phyloP scores from a whole-genome alignment of 1,284 basidiomycete genomes.

The Ceratobasidium papillatum region DNA sequence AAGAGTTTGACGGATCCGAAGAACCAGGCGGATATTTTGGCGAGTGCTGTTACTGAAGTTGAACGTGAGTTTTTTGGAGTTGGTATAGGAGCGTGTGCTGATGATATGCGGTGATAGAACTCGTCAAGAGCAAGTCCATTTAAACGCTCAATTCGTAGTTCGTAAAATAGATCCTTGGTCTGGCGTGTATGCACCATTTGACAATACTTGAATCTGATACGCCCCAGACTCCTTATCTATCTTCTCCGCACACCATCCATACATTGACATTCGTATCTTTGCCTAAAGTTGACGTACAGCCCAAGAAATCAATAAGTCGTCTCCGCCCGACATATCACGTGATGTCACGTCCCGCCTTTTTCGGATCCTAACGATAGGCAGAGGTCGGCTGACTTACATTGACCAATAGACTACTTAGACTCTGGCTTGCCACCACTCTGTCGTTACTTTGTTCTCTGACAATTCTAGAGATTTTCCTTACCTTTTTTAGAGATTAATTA shows the following conservation, averaged over 20 bases:
- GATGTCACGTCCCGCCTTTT: conserved; percentile 2
- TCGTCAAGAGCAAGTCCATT: conserved; percentile 76
- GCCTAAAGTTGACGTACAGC: neutral
- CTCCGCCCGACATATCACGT: conserved; percentile 23
- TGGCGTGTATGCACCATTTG: conserved; percentile 21
- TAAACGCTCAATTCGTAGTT: conserved; percentile 47
- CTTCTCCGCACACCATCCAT: neutral
- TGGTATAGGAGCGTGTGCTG: neutral
- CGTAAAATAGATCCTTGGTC: conserved; percentile 34
- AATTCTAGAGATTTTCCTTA: neutral
- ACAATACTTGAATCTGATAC: conserved; percentile 7
- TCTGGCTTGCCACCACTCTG: conserved; percentile 17
- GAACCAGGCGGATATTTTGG: conserved; percentile 90
- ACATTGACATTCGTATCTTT: neutral
- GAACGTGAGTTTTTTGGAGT: conserved; percentile 88
- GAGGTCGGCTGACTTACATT: conserved; percentile 26
- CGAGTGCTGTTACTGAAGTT: conserved; percentile 86
- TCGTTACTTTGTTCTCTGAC: conserved; percentile 17
- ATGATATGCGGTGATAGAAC: conserved; percentile 58
- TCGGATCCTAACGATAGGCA: conserved; percentile 38
- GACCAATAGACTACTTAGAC: conserved; percentile 1
- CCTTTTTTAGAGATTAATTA: neutral
- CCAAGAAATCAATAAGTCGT: neutral
- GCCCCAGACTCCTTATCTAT: neutral
- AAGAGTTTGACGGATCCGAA: conserved; percentile 88